Conservation (phyloP, 139 green algal species). For the Medakamo hakoo region DNA sequence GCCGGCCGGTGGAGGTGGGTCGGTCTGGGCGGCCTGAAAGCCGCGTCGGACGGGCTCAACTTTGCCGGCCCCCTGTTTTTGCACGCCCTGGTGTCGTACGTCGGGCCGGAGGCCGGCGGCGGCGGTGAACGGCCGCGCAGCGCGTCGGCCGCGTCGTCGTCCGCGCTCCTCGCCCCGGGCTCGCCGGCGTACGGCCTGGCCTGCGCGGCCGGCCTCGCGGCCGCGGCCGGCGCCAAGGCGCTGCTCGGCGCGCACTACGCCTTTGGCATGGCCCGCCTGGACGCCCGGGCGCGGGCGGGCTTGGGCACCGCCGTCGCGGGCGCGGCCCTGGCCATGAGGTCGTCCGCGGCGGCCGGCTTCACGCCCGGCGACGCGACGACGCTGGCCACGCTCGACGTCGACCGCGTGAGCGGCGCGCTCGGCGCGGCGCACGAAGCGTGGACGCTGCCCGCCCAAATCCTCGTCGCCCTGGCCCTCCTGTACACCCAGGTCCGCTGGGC, state of each 20-base stretch:
- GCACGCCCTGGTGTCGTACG: slow-evolving; percentile 42
- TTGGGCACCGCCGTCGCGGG: slow-evolving; percentile 45
- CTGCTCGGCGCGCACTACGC: slow-evolving; percentile 51
- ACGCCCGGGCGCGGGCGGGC: slow-evolving; percentile 32
- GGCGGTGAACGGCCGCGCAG: not conserved
- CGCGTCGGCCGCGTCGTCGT: not conserved
- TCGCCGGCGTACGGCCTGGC: not conserved
- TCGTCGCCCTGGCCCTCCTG: slow-evolving; percentile 58
- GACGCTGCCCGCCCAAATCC: slow-evolving; percentile 65
- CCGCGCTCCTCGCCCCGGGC: no score
- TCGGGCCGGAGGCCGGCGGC: slow-evolving; percentile 8
- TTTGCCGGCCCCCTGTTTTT: slow-evolving; percentile 61
- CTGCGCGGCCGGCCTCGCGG: slow-evolving; percentile 7
- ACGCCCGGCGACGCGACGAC: slow-evolving; percentile 17
- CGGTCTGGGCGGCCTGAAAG: slow-evolving; percentile 33
- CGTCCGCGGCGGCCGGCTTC: slow-evolving; percentile 7
- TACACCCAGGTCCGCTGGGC: slow-evolving; percentile 66
- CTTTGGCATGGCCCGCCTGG: slow-evolving; percentile 32
- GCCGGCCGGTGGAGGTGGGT: not conserved
- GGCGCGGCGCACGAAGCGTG: slow-evolving; percentile 68
- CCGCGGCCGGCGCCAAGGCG: slow-evolving; percentile 17
- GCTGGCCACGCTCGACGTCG: slow-evolving; percentile 55
- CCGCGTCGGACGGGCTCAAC: slow-evolving; percentile 42
- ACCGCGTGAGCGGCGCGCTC: slow-evolving; percentile 49
- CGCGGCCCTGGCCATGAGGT: slow-evolving; percentile 33